These are phyloP conservation scores for Trametes sanguinea DNA, from an alignment of 768 basidiomycete species.

Conservation along the genomic window DNA sequence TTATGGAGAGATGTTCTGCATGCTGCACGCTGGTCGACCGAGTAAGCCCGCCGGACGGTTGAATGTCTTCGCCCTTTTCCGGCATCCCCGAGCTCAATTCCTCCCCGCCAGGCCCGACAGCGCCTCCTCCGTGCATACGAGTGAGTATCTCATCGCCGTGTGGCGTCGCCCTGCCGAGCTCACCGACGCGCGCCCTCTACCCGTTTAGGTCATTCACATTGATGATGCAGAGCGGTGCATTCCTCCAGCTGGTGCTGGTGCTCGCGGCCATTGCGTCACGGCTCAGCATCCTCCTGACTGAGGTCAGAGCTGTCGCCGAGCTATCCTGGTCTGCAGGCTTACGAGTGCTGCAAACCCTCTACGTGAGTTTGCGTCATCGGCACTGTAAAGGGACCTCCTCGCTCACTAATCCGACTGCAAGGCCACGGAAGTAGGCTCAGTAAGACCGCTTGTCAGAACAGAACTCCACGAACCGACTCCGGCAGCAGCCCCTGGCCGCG, in stretches of 20 bases:
- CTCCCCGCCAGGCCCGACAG: constrained; percentile 42
- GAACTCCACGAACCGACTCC: not conserved
- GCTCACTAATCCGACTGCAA: not conserved
- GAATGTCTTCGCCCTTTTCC: constrained; percentile 4
- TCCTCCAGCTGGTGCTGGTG: constrained; percentile 65
- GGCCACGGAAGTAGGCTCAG: not conserved
- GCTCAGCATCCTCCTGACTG: constrained; percentile 46
- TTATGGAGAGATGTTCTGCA: constrained; percentile 39
- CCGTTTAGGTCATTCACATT: constrained; percentile 55
- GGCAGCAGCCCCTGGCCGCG: too few relatives aligned
- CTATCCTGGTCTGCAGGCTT: constrained; percentile 31
- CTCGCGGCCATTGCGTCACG: constrained; percentile 65
- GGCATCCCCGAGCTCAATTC: constrained; percentile 1
- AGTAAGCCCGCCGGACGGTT: constrained; percentile 35
- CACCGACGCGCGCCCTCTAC: not conserved
- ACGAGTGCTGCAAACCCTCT: constrained; percentile 33
- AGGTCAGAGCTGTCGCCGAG: constrained; percentile 45
- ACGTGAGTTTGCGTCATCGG: constrained; percentile 34
- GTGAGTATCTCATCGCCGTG: constrained; percentile 38
- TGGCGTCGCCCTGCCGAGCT: not conserved
- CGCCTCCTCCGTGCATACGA: constrained; percentile 53
- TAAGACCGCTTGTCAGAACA: not conserved
- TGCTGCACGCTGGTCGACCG: constrained; percentile 47
- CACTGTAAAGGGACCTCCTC: not conserved
- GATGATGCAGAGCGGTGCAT: constrained; percentile 72